phyloP scores from a whole-genome alignment of 495 filamentous ascomycete genomes.

The Podospora tetraspora region DNA sequence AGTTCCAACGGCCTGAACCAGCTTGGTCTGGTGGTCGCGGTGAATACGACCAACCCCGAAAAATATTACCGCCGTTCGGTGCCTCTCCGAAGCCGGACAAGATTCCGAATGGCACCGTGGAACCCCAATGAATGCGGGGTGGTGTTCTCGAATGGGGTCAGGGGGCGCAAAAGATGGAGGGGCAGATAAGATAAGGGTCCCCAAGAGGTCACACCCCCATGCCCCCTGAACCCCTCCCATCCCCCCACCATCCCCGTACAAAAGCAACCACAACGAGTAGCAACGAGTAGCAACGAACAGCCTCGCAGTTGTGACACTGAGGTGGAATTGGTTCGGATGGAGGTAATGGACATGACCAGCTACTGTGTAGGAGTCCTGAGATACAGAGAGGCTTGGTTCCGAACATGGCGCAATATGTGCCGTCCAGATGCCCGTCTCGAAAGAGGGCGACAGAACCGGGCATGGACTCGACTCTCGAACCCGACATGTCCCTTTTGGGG shows the following conservation, averaged over 20 bases:
- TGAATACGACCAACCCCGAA: too few species aligned
- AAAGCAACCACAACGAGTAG: background rate
- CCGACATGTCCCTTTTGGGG: background rate
- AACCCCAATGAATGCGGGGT: background rate
- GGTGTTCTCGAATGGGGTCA: background rate
- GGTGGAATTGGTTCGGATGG: background rate
- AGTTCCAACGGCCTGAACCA: background rate
- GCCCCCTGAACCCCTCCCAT: background rate
- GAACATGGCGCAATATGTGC: background rate
- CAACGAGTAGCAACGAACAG: background rate
- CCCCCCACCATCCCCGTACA: background rate
- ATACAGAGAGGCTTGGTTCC: background rate
- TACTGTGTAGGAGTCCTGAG: background rate
- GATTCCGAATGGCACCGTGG: background rate
- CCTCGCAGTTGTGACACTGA: background rate
- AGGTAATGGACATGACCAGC: background rate
- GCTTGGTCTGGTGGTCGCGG: too few species aligned
- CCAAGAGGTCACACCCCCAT: background rate
- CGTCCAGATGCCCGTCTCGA: background rate
- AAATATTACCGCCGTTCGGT: background rate
- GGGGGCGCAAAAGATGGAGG: background rate
- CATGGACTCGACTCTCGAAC: background rate
- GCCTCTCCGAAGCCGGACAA: background rate
- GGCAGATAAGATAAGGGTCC: constrained; percentile 8
- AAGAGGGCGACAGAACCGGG: background rate